Base-by-base conservation (phyloP, 352 stramenopile species). In the Globisporangium takayamanum region DNA sequence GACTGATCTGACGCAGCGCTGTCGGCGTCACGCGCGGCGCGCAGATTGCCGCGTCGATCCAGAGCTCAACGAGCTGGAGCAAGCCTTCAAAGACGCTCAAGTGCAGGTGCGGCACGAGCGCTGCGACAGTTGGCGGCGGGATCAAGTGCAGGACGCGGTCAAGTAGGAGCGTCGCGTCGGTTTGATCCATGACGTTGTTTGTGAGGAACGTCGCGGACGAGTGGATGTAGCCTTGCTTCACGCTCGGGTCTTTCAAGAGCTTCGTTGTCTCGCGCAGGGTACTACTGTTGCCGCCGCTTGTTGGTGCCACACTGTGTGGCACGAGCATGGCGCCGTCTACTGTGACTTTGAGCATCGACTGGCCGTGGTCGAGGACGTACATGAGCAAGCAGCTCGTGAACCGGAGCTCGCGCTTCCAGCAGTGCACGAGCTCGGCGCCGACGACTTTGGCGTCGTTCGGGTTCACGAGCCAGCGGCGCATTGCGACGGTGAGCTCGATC, bases 111-210 rank as follows among this genome's bases (percentile, higher is more conserved):
- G 85, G 85, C 30, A 72, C 64, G 26, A 95, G 59, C 6, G 69
- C 75, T n/a, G 70, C 73, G 4, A 95, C 72, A 0, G 85, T 93
- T 3, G 72, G 72, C 2, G 80, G 79, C 3, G 85, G 83, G 26
- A 95, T 77, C 30, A 95, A 62, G 51, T 95, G 85, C 20, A 95
- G 53, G 0, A 95, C 77, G 50, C 85, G 83, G 62, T 95, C 85
- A 1, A 93, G 63, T 20, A 95, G 55, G 49, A 95, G 44, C 0
- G 82, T 88, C n/a, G 85, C 83, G n/a, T 85, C 75, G 2, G 60
- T 67, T 5, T 84, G 69, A 45, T 86, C 69, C 0, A 74, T 58
- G 2, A 93, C 75, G 0, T 76, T 64, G 55, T 77, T 80, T 64
- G 84, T 80, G 16, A 95, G 64, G 55, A 91, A 93, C 20, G 74